Evolutionary conservation across 2,329 filamentous ascomycete species (phyloP), one percentile per base, ranked within the genome.

Genomic region (Zarea fungicola): DNA sequence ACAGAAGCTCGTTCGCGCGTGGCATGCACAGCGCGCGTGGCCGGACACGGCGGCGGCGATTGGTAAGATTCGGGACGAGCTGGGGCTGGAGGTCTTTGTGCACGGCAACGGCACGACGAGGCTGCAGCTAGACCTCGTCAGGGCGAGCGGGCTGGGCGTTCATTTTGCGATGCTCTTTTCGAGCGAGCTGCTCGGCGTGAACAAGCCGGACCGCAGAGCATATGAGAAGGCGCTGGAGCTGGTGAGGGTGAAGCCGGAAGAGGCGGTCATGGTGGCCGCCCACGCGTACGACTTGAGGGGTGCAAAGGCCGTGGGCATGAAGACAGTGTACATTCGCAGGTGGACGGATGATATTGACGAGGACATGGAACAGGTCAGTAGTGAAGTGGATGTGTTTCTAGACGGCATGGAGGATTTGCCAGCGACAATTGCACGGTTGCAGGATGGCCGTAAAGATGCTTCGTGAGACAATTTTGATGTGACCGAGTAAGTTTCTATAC

Each of bases 81-180:
- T 63, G 3, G 65, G 63, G 1, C 60, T 68, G 6, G 69, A 75
- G 50, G 58, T 73, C 0, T 73, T 76, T 45, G 76, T 80, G 5
- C 68, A 73, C 41, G 77, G 76, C 6, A 81, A 81, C 49, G 77
- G 77, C 0, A 79, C 75, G 0, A 75, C 72, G 2, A 68, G 77
- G 14, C 63, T 80, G 1, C 77, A 80, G 54, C 68, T 81, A 3
- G 74, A 81, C 55, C 64, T 81, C 3, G 62, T 60, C 1, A 62
- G 65, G 23, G 78, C 69, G 0, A 73, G 75, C 1, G 70, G 68
- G 0, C 56, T 80, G 37, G 55, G 52, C 1, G n/a, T 3, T 14
- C 37, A 40, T 9, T 80, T 80, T 60, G 58, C 77, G 52, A 72
- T 74, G 67, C 54, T 81, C 1, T 74, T 80, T 47, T 79, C 75